A percentile compares a stretch with the other conserved stretches of the same genome.
These are phyloP conservation scores for Mortierella hygrophila DNA, from an alignment of 192 early-diverging fungal genomes.

Conservation along the genomic window DNA sequence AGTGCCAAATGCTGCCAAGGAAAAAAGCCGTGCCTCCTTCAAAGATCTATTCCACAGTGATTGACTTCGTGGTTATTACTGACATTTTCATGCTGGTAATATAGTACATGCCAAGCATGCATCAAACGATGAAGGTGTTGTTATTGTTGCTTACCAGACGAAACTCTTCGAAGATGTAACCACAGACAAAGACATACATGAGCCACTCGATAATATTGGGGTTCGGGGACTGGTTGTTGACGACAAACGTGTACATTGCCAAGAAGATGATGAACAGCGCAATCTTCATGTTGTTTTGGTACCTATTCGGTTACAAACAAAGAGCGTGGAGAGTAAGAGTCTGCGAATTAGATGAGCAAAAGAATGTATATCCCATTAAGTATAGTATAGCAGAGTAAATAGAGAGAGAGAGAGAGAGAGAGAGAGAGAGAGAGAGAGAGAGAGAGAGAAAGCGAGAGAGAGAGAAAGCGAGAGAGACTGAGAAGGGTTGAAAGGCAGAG, in stretches of 20 bases:
- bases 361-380: not conserved
- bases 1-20: slow-evolving; percentile 54
- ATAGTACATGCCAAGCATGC: not conserved
- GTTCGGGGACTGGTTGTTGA: slow-evolving; percentile 30
- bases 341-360: not conserved
- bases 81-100: not conserved
- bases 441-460: too few relatives aligned
- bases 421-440: too few relatives aligned
- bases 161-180: slow-evolving; percentile 56
- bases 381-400: too few relatives aligned
- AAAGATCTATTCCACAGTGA: slow-evolving; percentile 32
- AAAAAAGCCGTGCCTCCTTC: slow-evolving; percentile 56
- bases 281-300: slow-evolving; percentile 53
- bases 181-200: slow-evolving; percentile 49
- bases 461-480: too few relatives aligned
- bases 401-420: too few relatives aligned
- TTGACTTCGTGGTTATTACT: not conserved
- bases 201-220: slow-evolving; percentile 35
- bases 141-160: slow-evolving; percentile 34
- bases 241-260: slow-evolving; percentile 41
- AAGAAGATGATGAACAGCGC: slow-evolving; percentile 47
- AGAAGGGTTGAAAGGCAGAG: too few relatives aligned
- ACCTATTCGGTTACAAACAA: slow-evolving; percentile 13
- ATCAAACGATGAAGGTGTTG: not conserved
- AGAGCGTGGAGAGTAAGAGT: not conserved